phyloP scores from a whole-genome alignment of 139 green algal species.

The Coelastrella sp. region DNA sequence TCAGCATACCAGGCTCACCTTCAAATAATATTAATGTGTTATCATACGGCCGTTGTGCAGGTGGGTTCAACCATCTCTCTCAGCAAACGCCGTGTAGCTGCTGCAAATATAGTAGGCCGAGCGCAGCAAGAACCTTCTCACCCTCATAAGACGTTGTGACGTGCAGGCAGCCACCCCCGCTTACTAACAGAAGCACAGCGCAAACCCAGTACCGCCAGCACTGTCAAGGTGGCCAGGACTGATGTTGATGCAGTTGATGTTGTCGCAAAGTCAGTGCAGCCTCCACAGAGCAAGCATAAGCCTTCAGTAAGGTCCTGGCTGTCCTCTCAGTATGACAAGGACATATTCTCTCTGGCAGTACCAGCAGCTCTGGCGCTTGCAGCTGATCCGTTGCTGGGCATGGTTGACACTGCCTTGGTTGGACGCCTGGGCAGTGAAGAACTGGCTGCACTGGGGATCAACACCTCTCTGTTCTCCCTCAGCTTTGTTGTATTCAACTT shows the following conservation, averaged over 20 bases:
- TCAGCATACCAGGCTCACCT: too few relatives aligned
- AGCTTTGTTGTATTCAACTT: constrained; percentile 88
- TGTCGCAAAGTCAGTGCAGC: neutral
- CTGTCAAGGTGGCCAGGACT: neutral
- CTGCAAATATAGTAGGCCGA: too few relatives aligned
- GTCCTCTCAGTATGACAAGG: constrained; percentile 55
- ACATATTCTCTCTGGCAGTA: constrained; percentile 66
- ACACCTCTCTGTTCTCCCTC: constrained; percentile 77
- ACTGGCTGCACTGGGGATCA: constrained; percentile 75
- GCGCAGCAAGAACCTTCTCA: neutral
- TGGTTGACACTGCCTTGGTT: constrained; percentile 78
- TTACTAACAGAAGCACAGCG: constrained; percentile 16
- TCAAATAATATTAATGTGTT: too few relatives aligned
- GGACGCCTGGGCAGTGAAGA: constrained; percentile 66
- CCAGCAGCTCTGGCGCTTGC: constrained; percentile 74
- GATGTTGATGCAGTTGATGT: constrained; percentile 11
- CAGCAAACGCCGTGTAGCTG: too few relatives aligned
- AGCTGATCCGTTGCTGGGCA: constrained; percentile 74
- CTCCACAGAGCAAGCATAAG: neutral
- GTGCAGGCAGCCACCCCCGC: too few relatives aligned
- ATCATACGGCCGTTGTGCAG: too few relatives aligned
- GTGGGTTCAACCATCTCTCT: too few relatives aligned
- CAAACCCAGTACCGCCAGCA: neutral
- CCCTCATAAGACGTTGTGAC: neutral
- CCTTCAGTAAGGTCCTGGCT: constrained; percentile 14